Evolutionary conservation across 805 yeast species (phyloP), one percentile per base, ranked within the genome.

Genomic region (Yamadazyma paraphyllophila): DNA sequence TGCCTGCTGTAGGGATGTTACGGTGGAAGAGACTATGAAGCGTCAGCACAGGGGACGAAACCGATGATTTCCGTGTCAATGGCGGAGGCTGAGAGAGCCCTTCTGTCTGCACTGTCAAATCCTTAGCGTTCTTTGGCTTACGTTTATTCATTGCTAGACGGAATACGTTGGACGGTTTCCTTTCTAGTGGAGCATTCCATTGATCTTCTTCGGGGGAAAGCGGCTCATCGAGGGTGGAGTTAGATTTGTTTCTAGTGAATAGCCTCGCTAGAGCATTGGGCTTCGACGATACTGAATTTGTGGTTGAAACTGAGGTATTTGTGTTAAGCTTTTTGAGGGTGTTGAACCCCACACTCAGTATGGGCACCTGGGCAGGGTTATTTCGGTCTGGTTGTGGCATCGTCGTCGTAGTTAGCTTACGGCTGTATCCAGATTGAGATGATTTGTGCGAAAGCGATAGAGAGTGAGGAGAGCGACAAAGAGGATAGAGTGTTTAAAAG

Each of bases 21-120:
- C 69, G 51, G 37, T 66, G 70, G 40, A 67, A 67, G n/a, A 66
- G 54, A 40, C 46, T 63, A 26, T 66, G 71, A 39, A 67, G 54
- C 0, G 70, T 62, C 2, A 63, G 53, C 1, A 56, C 64, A 6
- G 71, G 71, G 0, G 71, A 65, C 39, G 52, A 53, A 3, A 63
- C 56, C 1, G 70, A 57, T 29, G 53, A 53, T 36, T 54, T 62
- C 39, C 67, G 38, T 39, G 13, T 26, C 20, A 8, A 29, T 31
- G 11, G 52, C 41, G 25, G 48, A 16, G 27, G 49, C 13, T 35
- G 41, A 10, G 13, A 32, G 7, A 39, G 34, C 9, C 32, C 60
- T 8, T 51, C 56, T 1, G 71, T 63, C 41, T 63, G 69, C 9
- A 66, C 59, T 1, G 62, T 58, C 14, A 66, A 45, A n/a, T 65